Evolutionary conservation across 1,284 basidiomycete genomes (phyloP).

Genomic region (Hypsizygus ulmarius): DNA sequence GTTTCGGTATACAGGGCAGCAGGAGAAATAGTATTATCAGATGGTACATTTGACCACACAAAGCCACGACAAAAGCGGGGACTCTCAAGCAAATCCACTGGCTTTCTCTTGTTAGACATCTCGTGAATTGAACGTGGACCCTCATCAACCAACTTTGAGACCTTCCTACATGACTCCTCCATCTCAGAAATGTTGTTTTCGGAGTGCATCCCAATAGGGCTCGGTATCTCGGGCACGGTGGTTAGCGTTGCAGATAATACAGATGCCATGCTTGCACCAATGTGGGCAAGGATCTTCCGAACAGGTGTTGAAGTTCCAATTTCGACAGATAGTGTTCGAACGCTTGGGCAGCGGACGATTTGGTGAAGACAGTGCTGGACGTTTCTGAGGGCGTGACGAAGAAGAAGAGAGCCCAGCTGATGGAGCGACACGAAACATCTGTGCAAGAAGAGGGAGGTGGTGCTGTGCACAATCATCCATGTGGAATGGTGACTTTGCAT

Average conservation of each 20-base stretch:
- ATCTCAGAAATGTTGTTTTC: background rate
- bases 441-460: slow-evolving; percentile 15
- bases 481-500: slow-evolving; percentile 18
- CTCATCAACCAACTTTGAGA: too few species aligned
- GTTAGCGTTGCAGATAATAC: slow-evolving; percentile 17
- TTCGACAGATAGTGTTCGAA: slow-evolving; percentile 11
- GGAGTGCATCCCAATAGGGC: slow-evolving; percentile 3
- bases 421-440: slow-evolving; percentile 12
- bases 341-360: slow-evolving; percentile 2
- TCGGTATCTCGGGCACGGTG: slow-evolving; percentile 21
- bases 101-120: background rate
- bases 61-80: slow-evolving; percentile 1
- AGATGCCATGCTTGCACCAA: slow-evolving; percentile 18
- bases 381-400: background rate
- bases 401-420: background rate
- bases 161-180: background rate
- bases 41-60: background rate
- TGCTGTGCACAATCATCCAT: slow-evolving; percentile 18
- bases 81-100: background rate
- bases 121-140: background rate
- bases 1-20: slow-evolving; percentile 14
- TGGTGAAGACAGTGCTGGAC: slow-evolving; percentile 1
- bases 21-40: slow-evolving; percentile 12
- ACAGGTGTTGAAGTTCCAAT: slow-evolving; percentile 22
- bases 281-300: slow-evolving; percentile 16